Evolutionary conservation across 805 yeast species (phyloP).

Genomic region (Candida fluviatilis): DNA sequence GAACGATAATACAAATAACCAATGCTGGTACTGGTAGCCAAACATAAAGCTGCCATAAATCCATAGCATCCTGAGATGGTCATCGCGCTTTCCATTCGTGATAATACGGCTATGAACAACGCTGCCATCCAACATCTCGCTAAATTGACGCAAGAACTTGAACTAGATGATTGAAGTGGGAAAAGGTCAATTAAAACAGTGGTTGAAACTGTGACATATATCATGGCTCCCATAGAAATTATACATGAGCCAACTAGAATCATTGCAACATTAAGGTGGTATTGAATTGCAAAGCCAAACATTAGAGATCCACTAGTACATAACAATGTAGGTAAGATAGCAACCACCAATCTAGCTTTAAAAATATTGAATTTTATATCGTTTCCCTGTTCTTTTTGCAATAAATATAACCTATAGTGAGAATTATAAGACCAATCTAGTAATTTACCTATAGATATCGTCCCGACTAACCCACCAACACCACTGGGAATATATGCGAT

Average conservation of each 20-base stretch:
- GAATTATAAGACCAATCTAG: constrained; percentile 35
- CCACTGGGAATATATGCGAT: constrained; percentile 71
- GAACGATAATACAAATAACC: constrained; percentile 1
- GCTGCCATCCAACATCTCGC: constrained; percentile 71
- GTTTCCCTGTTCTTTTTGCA: neutral
- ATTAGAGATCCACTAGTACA: constrained; percentile 40
- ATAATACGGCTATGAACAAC: constrained; percentile 60
- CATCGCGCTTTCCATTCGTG: constrained; percentile 54
- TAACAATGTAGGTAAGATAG: constrained; percentile 36
- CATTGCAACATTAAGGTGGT: constrained; percentile 42
- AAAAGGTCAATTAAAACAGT: constrained; percentile 71
- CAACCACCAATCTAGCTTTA: constrained; percentile 44
- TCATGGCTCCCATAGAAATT: constrained; percentile 50
- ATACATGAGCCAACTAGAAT: constrained; percentile 53
- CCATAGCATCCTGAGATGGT: constrained; percentile 78
- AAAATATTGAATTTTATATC: constrained; percentile 44
- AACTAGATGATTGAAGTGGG: constrained; percentile 68
- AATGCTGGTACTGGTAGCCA: constrained; percentile 7
- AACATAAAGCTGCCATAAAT: constrained; percentile 51
- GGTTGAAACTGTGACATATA: constrained; percentile 52
- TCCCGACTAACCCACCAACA: constrained; percentile 54
- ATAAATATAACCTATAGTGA: neutral
- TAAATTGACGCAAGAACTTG: constrained; percentile 69
- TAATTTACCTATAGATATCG: constrained; percentile 51
- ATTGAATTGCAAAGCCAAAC: constrained; percentile 68